These are phyloP conservation scores for Acrasis kona DNA, from an alignment of 78 protist genomes.

Conservation along the genomic window DNA sequence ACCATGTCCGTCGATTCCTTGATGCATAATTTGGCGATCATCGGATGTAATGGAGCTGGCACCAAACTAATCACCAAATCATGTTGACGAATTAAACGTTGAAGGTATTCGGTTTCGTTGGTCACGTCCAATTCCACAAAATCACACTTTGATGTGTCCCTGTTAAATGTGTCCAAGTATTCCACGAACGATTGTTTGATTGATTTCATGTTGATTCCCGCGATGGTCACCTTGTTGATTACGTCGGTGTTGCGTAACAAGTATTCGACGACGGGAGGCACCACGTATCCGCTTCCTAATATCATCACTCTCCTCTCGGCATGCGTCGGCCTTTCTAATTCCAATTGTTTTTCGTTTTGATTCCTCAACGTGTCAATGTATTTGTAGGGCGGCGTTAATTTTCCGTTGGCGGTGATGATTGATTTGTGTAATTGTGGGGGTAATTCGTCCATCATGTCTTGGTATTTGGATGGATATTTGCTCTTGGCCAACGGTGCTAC, in stretches of 20 bases:
- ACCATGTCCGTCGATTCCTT: conserved; percentile 16
- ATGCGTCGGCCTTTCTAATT: neutral
- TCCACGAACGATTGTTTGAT: neutral
- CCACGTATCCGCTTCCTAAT: conserved; percentile 57
- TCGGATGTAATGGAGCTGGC: conserved; percentile 14
- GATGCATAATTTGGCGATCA: conserved; percentile 13
- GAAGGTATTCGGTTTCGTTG: neutral
- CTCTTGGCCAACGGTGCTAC: conserved; percentile 36
- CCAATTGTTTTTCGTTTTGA: neutral
- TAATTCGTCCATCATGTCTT: neutral
- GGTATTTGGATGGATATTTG: neutral
- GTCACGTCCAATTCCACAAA: neutral
- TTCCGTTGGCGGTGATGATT: conserved; percentile 45
- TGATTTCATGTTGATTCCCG: conserved; percentile 1
- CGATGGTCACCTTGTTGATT: conserved; percentile 12
- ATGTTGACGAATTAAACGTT: neutral
- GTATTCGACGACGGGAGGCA: conserved; percentile 37
- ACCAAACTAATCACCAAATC: conserved; percentile 16
- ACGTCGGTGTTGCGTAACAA: neutral
- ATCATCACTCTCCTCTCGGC: conserved; percentile 28
- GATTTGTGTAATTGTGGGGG: conserved; percentile 25
- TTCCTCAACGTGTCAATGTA: conserved; percentile 51
- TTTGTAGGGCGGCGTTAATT: conserved; percentile 48
- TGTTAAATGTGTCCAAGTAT: neutral
- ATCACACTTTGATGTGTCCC: too few species aligned